Evolutionary conservation across 2,329 filamentous ascomycete species (phyloP).

Genomic region (Phyllosticta paracitricarpa): DNA sequence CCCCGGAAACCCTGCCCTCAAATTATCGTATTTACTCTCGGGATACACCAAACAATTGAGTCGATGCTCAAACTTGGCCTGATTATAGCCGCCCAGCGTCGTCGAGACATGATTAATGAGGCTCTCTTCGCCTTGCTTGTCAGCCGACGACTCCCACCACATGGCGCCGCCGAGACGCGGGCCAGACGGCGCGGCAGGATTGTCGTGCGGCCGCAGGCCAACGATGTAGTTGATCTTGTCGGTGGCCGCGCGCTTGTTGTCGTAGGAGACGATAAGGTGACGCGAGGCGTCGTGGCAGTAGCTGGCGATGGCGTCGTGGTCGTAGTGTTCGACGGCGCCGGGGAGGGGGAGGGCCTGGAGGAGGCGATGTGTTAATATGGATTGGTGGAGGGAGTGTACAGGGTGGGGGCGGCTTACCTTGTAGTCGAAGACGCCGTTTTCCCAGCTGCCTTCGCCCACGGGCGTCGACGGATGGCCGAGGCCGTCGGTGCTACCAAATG

Average conservation of each 20-base stretch:
- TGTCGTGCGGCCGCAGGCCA: slow-evolving; percentile 37
- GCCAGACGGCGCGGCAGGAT: not conserved
- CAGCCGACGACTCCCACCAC: slow-evolving; percentile 90
- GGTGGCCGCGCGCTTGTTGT: slow-evolving; percentile 55
- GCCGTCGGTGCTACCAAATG: slow-evolving; percentile 70
- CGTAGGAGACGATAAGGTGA: slow-evolving; percentile 66
- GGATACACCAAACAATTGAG: slow-evolving; percentile 44
- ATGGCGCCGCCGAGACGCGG: slow-evolving; percentile 68
- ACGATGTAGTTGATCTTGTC: slow-evolving; percentile 64
- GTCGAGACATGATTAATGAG: slow-evolving; percentile 43
- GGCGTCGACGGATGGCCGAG: slow-evolving; percentile 60
- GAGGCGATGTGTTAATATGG: not conserved
- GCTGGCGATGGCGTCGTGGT: slow-evolving; percentile 56
- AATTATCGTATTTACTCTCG: slow-evolving; percentile 44
- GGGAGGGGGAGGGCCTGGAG: slow-evolving; percentile 54
- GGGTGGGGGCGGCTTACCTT: slow-evolving; percentile 38
- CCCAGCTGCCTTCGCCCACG: slow-evolving; percentile 72
- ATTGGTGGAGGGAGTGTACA: too few species aligned
- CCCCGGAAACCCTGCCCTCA: slow-evolving; percentile 33
- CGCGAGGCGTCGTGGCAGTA: slow-evolving; percentile 62
- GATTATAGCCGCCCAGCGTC: slow-evolving; percentile 29
- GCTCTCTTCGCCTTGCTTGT: slow-evolving; percentile 54
- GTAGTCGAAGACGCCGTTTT: slow-evolving; percentile 78
- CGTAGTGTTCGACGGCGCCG: slow-evolving; percentile 54
- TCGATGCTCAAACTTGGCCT: slow-evolving; percentile 35